These are phyloP conservation scores for Rhodotorula mucilaginosa DNA, from an alignment of 1,284 basidiomycete genomes.

Conservation along the genomic window DNA sequence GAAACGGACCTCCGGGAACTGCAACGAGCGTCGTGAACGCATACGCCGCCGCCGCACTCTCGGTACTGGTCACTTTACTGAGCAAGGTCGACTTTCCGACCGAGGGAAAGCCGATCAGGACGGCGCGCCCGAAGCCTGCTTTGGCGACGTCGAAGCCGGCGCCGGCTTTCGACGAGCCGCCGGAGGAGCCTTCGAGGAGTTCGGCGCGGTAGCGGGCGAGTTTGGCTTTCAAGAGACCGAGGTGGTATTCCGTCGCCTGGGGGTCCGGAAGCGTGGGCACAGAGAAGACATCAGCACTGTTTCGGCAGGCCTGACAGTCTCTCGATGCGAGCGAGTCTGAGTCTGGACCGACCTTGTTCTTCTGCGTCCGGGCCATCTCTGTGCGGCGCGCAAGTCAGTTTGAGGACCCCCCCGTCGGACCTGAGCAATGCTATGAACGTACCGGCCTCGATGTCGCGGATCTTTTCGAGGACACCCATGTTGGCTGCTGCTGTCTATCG, in stretches of 20 bases:
- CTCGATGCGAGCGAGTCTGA: too few species aligned
- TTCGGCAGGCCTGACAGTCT: too few species aligned
- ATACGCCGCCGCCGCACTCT: slow-evolving; percentile 69
- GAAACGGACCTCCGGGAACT: slow-evolving; percentile 65
- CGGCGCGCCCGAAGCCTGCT: slow-evolving; percentile 55
- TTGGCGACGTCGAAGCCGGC: slow-evolving; percentile 70
- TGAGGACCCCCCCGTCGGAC: background rate
- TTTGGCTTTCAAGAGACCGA: slow-evolving; percentile 81
- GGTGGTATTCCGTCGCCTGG: slow-evolving; percentile 66
- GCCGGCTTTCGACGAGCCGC: slow-evolving; percentile 76
- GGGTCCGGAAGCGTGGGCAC: too few species aligned
- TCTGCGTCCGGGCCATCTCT: slow-evolving; percentile 50
- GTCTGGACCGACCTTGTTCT: slow-evolving; percentile 46
- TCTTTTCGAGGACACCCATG: background rate
- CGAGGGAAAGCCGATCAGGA: slow-evolving; percentile 49
- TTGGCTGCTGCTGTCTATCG: background rate
- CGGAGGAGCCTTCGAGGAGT: slow-evolving; percentile 44
- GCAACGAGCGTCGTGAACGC: slow-evolving; percentile 54
- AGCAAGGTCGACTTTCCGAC: slow-evolving; percentile 75
- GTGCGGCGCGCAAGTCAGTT: background rate
- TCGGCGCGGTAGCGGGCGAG: slow-evolving; percentile 59
- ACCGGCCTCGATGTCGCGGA: slow-evolving; percentile 34
- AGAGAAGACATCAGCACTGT: too few species aligned
- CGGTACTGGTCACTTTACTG: slow-evolving; percentile 85
- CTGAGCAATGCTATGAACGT: too few species aligned